These are phyloP conservation scores for Urostyla sp. DNA, from an alignment of 73 alveolate species.

Conservation along the genomic window DNA sequence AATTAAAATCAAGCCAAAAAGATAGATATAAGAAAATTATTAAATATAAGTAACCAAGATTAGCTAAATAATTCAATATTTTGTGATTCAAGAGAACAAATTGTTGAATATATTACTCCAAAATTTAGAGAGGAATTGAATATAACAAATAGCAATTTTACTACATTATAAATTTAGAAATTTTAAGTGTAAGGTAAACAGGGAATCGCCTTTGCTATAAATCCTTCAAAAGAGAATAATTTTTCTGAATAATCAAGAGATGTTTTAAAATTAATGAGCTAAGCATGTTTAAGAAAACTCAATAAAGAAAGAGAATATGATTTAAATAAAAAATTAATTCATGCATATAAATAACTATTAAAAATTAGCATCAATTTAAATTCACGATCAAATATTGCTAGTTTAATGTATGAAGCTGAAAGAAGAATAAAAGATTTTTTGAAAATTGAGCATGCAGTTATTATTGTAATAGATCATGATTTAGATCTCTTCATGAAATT, in stretches of 20 bases:
- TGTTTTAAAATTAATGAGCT: not conserved
- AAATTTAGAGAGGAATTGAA: not conserved
- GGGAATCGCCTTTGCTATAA: slow-evolving; percentile 20
- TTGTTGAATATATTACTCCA: not conserved
- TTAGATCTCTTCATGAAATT: not conserved
- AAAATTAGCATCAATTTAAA: slow-evolving; percentile 23
- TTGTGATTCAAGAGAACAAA: not conserved
- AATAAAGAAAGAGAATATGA: slow-evolving; percentile 30
- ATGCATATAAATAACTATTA: slow-evolving; percentile 5
- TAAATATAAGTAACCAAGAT: not conserved
- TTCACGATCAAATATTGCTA: slow-evolving; percentile 24
- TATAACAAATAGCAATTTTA: not conserved
- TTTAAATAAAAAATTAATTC: not conserved
- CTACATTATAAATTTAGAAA: not conserved
- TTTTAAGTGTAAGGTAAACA: slow-evolving; percentile 17
- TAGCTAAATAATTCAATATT: not conserved
- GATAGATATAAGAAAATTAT: not conserved
- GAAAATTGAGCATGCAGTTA: not conserved
- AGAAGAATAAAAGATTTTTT: not conserved
- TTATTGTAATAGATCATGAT: slow-evolving; percentile 33
- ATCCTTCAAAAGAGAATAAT: not conserved
- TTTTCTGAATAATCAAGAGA: slow-evolving; percentile 2
- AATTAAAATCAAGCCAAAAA: not conserved
- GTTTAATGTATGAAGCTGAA: slow-evolving; percentile 33
- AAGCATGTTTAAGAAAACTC: slow-evolving; percentile 16